Base-by-base conservation (phyloP, 75 land plant species). In the Chamaecyparis obtusa region DNA sequence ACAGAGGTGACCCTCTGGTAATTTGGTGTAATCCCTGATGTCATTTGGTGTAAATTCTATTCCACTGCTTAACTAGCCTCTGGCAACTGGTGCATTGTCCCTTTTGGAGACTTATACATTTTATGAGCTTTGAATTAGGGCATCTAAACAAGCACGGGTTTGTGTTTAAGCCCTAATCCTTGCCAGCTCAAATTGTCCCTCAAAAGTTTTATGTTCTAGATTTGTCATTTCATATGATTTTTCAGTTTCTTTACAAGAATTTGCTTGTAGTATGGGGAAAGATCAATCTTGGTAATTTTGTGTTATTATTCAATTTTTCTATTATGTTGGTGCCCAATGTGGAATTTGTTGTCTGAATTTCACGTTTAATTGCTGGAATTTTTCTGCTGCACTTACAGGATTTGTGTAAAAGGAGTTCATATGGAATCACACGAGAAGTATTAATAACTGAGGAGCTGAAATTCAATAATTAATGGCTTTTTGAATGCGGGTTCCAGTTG, bases 371-470 rank as follows among this genome's bases (percentile, higher is more conserved):
- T 80, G 9, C 21, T 21, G 9, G 49, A 4, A 3, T 19, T 80
- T 44, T 44, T 44, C 83, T 44, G n/a, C 46, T 80, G 83, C 83
- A 41, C 10, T 41, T 21, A 43, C 48, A 81, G 83, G 83, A 46
- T 81, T 11, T 44, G 0, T 14, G 54, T 24, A 32, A 46, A 27
- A 43, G 27, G 10, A 2, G 51, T 4, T 16, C 27, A 81, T 46
- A 81, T 81, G 83, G 49, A 81, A 81, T 46, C 83, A 44, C 48
- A 46, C 2, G 54, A 81, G 54, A 81, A 81, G 30, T n/a, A 81
- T 27, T 81, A 44, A 3, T n/a, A 81, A 46, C 9, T 46, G 83
- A 81, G 43, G 5, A 44, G 51, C 27, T 46, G 54, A 44, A n/a
- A 44, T 81, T 27, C 51, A 11, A 37, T 19, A 81, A 43, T 44